Conservation (phyloP, 495 filamentous ascomycete species). For the Trichocladium uniseriatum region DNA sequence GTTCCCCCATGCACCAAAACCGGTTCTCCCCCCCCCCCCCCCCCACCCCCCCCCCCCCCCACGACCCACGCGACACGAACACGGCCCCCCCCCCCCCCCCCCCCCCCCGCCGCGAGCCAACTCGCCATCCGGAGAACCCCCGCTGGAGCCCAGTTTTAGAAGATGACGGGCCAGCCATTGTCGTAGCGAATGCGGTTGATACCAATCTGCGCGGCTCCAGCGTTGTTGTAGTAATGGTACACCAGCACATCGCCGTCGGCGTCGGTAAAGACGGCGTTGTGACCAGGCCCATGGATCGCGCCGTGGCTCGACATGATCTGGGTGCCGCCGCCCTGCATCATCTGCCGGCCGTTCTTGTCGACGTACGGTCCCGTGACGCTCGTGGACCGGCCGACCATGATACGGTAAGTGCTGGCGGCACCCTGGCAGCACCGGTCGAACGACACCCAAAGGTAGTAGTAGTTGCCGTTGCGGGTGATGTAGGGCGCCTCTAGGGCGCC, state of each 20-base stretch:
- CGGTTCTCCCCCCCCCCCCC: too few relatives aligned
- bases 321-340: conserved; percentile 4
- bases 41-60: too few relatives aligned
- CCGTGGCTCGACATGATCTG: conserved; percentile 6
- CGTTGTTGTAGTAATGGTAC: conserved; percentile 5
- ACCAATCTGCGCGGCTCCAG: background rate
- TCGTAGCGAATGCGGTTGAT: conserved; percentile 2
- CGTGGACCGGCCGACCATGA: conserved; percentile 5
- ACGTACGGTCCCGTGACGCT: conserved; percentile 4
- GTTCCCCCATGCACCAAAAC: too few relatives aligned
- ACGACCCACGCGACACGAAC: too few relatives aligned
- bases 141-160: background rate
- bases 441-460: conserved; percentile 3
- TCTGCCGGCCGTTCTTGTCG: background rate
- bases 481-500: conserved; percentile 2
- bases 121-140: too few relatives aligned
- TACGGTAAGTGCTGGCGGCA: conserved; percentile 4
- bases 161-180: conserved; percentile 4
- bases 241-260: background rate
- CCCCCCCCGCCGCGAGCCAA: background rate
- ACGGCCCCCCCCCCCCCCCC: too few relatives aligned
- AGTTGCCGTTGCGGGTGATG: background rate
- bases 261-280: conserved; percentile 1
- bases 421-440: conserved; percentile 4
- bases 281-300: background rate